Evolutionary conservation across 1,139 yeast genomes (phyloP).

Genomic region (Meyerozyma elateridarum): DNA sequence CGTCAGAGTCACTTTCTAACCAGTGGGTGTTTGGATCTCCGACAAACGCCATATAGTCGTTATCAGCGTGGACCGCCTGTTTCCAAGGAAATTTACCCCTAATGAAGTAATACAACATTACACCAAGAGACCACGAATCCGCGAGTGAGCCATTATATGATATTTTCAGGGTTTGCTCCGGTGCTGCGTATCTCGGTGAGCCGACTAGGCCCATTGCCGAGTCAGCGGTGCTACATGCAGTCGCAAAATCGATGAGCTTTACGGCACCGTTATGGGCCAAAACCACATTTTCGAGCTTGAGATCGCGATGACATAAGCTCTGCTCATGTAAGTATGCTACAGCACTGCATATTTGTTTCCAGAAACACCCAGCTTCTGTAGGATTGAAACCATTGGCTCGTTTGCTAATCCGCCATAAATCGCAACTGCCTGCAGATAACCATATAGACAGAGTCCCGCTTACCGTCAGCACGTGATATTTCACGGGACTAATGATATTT

Average conservation of each 20-base stretch:
- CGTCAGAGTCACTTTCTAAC: slow-evolving; percentile 1
- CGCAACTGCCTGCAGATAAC: slow-evolving; percentile 27
- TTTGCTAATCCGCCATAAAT: slow-evolving; percentile 17
- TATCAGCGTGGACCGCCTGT: slow-evolving; percentile 23
- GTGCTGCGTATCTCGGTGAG: slow-evolving; percentile 41
- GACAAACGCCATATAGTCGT: slow-evolving; percentile 11
- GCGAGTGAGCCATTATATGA: slow-evolving; percentile 36
- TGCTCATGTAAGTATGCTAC: slow-evolving; percentile 28
- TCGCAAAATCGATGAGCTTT: slow-evolving; percentile 39
- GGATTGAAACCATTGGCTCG: slow-evolving; percentile 7
- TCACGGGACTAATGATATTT: slow-evolving; percentile 28
- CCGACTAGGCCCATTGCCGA: slow-evolving; percentile 47
- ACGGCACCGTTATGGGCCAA: slow-evolving; percentile 18
- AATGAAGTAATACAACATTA: slow-evolving; percentile 29
- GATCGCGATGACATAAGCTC: slow-evolving; percentile 37
- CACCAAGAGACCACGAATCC: slow-evolving; percentile 51
- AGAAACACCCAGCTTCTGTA: slow-evolving; percentile 25
- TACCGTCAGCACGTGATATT: slow-evolving; percentile 20
- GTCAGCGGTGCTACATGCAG: slow-evolving; percentile 16
- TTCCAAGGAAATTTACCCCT: slow-evolving; percentile 32
- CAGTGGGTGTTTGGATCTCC: background rate
- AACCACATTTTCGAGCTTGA: slow-evolving; percentile 38
- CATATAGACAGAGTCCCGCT: slow-evolving; percentile 19
- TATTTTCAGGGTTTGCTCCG: slow-evolving; percentile 37
- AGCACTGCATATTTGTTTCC: slow-evolving; percentile 31